Percentiles rank a stretch among this genome's conserved stretches.
phyloP scores from a whole-genome alignment of 768 basidiomycete genomes.

The Hygrocybe punicea region DNA sequence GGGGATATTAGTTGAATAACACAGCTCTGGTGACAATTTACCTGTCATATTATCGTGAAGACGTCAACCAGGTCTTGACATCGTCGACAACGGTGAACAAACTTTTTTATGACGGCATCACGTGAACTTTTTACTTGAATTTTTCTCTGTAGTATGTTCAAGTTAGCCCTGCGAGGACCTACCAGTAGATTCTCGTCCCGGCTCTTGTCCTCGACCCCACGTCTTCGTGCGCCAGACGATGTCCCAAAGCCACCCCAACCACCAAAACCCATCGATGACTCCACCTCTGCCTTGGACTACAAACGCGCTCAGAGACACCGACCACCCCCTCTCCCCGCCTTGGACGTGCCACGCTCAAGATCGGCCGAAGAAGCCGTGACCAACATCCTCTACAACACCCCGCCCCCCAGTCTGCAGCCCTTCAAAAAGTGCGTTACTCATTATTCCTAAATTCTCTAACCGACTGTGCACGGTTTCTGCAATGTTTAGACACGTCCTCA shows the following conservation, averaged over 20 bases:
- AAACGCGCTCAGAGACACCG: constrained; percentile 66
- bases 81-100: too few relatives aligned
- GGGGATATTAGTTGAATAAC: neutral
- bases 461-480: constrained; percentile 13
- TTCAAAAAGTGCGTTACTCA: constrained; percentile 73
- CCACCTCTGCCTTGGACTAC: constrained; percentile 93
- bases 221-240: constrained; percentile 29
- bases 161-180: neutral
- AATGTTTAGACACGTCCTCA: constrained; percentile 87
- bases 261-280: constrained; percentile 82
- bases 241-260: constrained; percentile 55
- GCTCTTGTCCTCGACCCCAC: constrained; percentile 38
- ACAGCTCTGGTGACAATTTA: neutral
- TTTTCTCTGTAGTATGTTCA: neutral
- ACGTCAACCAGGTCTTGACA: too few relatives aligned
- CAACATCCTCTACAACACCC: constrained; percentile 96
- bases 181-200: constrained; percentile 27
- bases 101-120: too few relatives aligned
- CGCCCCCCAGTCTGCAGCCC: constrained; percentile 84
- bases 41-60: neutral
- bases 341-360: constrained; percentile 77
- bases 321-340: constrained; percentile 82
- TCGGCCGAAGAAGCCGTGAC: constrained; percentile 95
- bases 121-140: neutral
- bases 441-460: constrained; percentile 1